Evolutionary conservation across 495 filamentous ascomycete genomes (phyloP).

Genomic region (Amniculicola lignicola): DNA sequence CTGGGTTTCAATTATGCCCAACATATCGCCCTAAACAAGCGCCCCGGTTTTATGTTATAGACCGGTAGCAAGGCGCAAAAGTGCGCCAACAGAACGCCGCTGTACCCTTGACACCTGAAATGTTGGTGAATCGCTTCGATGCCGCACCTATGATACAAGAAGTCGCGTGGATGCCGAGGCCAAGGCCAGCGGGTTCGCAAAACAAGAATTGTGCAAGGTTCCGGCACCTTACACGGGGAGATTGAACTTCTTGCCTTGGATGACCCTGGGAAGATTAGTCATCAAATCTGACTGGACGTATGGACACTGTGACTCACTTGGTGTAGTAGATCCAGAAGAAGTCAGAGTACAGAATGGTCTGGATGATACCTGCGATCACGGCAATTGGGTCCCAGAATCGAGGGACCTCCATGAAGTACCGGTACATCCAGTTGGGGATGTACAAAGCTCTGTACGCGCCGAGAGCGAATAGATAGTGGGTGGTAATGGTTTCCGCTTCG

Average conservation of each 20-base stretch:
- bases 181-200: neutral
- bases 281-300: neutral
- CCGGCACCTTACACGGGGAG: constrained; percentile 32
- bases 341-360: constrained; percentile 94
- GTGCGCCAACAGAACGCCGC: constrained; percentile 12
- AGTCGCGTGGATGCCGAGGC: neutral
- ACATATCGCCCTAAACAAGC: no score
- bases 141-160: constrained; percentile 21
- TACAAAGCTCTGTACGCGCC: constrained; percentile 89
- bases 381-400: constrained; percentile 73
- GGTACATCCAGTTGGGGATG: constrained; percentile 96
- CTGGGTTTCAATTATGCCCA: no score
- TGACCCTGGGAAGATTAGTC: constrained; percentile 27
- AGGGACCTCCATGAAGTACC: constrained; percentile 66
- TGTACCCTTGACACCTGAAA: neutral
- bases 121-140: neutral
- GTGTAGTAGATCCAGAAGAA: constrained; percentile 99
- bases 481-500: constrained; percentile 96
- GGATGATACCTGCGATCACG: constrained; percentile 79
- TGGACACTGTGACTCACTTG: constrained; percentile 55
- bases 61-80: no score
- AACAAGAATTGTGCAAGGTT: neutral
- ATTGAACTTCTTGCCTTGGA: constrained; percentile 41
- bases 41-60: no score
- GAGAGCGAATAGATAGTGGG: constrained; percentile 96